These are phyloP conservation scores for Combretum micranthum DNA, from an alignment of 345 rosid species.

Conservation along the genomic window DNA sequence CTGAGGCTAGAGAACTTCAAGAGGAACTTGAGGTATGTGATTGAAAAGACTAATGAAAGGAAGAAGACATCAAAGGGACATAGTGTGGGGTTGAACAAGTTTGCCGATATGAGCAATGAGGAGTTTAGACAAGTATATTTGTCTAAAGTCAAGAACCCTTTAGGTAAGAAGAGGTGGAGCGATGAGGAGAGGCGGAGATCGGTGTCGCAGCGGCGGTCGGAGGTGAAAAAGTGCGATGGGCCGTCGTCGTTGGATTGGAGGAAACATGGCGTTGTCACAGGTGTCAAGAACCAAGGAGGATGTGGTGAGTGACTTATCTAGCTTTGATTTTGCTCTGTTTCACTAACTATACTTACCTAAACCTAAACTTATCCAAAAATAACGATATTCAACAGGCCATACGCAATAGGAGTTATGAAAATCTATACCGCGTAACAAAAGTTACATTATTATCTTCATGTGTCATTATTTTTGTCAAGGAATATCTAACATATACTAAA, in stretches of 20 bases:
- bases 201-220: constrained; percentile 4
- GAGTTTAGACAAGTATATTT: constrained; percentile 36
- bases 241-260: constrained; percentile 67
- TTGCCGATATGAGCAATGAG: constrained; percentile 60
- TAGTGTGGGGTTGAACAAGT: constrained; percentile 48
- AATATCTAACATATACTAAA: no score
- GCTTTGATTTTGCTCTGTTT: background rate
- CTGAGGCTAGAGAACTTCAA: constrained; percentile 32
- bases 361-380: no score
- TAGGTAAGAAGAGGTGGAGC: constrained; percentile 12
- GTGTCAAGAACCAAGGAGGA: constrained; percentile 46
- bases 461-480: no score
- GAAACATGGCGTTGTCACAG: constrained; percentile 47
- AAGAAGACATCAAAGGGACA: constrained; percentile 10
- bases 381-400: no score
- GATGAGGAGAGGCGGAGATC: constrained; percentile 1
- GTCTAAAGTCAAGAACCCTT: constrained; percentile 41
- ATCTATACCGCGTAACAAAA: no score
- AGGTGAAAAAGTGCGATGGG: constrained; percentile 31
- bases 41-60: constrained; percentile 21
- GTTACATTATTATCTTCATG: no score
- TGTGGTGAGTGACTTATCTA: constrained; percentile 30
- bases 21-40: constrained; percentile 42
- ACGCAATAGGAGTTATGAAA: no score
- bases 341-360: no score